Percentiles rank a stretch among this genome's conserved stretches.
Conservation (phyloP, 345 rosid species). For the Syzygium aqueum region DNA sequence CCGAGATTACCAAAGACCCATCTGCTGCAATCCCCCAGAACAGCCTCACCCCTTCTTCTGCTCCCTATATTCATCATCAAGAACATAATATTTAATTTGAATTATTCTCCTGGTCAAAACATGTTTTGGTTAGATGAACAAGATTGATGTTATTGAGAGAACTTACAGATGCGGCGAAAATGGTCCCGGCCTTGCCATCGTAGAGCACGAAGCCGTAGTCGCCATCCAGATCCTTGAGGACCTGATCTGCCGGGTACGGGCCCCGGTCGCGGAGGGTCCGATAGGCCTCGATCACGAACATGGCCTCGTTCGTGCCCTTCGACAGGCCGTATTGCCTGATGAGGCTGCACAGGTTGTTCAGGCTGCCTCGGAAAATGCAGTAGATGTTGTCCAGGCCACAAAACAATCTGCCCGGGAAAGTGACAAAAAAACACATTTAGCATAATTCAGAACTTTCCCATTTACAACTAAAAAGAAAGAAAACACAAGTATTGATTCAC, state of each 20-base stretch:
- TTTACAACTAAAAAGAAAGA: background rate
- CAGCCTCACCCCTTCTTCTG: slow-evolving; percentile 31
- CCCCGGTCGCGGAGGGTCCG: slow-evolving; percentile 77
- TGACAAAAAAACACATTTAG: background rate
- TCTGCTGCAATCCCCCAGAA: slow-evolving; percentile 65
- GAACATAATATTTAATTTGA: background rate
- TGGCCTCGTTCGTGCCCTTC: slow-evolving; percentile 50
- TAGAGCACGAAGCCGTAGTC: slow-evolving; percentile 48
- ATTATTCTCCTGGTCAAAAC: too few species aligned
- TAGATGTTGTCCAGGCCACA: slow-evolving; percentile 48
- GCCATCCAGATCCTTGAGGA: slow-evolving; percentile 61
- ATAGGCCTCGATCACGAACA: slow-evolving; percentile 58
- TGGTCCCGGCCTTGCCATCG: slow-evolving; percentile 37
- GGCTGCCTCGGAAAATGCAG: slow-evolving; percentile 53
- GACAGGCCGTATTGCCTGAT: slow-evolving; percentile 53
- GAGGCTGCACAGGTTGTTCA: slow-evolving; percentile 45
- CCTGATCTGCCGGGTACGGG: slow-evolving; percentile 70
- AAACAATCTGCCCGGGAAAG: slow-evolving; percentile 33
- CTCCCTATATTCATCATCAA: slow-evolving; percentile 23
- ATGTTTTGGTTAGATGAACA: background rate
- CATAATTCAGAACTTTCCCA: background rate
- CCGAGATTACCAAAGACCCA: slow-evolving; percentile 50
- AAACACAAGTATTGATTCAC: too few species aligned
- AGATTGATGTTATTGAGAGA: background rate
- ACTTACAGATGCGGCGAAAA: slow-evolving; percentile 51